These are phyloP conservation scores for Albatrellus ellisii DNA, from an alignment of 768 basidiomycete species.

Conservation along the genomic window DNA sequence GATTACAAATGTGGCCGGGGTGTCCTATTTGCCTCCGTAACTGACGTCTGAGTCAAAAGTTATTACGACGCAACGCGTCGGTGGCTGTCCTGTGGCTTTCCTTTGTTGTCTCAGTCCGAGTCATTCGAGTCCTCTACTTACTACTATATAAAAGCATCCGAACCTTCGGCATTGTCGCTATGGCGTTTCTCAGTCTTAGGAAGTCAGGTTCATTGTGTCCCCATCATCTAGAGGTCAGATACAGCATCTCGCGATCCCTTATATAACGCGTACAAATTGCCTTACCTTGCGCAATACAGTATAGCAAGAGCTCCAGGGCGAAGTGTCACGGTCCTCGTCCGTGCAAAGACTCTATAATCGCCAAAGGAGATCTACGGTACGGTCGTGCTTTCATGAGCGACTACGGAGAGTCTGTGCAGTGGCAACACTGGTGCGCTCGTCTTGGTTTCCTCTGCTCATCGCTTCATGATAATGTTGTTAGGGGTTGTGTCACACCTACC, in stretches of 20 bases:
- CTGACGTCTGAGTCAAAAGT: too few relatives aligned
- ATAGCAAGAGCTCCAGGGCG: constrained; percentile 56
- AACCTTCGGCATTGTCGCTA: neutral
- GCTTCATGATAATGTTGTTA: constrained; percentile 3
- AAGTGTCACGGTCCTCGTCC: constrained; percentile 48
- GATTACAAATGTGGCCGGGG: too few relatives aligned
- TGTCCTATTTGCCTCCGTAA: too few relatives aligned
- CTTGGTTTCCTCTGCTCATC: neutral
- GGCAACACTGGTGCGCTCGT: constrained; percentile 58
- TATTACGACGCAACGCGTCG: constrained; percentile 1
- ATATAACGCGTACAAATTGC: neutral
- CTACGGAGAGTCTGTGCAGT: constrained; percentile 53
- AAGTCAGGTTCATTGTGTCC: neutral
- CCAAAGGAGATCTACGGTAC: constrained; percentile 51
- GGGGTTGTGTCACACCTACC: constrained; percentile 11
- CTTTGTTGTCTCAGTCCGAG: neutral
- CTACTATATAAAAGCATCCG: neutral
- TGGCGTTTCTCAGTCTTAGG: neutral
- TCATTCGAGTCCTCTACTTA: neutral
- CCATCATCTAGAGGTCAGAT: constrained; percentile 1
- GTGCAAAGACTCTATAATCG: constrained; percentile 41
- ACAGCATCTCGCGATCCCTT: too few relatives aligned
- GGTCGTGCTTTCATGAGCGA: constrained; percentile 32
- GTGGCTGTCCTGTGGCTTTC: neutral
- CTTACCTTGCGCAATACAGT: constrained; percentile 27